Evolutionary conservation across 1,284 basidiomycete species (phyloP), one percentile per base, ranked within the genome.

Genomic region (Ceratobasidium sp.): DNA sequence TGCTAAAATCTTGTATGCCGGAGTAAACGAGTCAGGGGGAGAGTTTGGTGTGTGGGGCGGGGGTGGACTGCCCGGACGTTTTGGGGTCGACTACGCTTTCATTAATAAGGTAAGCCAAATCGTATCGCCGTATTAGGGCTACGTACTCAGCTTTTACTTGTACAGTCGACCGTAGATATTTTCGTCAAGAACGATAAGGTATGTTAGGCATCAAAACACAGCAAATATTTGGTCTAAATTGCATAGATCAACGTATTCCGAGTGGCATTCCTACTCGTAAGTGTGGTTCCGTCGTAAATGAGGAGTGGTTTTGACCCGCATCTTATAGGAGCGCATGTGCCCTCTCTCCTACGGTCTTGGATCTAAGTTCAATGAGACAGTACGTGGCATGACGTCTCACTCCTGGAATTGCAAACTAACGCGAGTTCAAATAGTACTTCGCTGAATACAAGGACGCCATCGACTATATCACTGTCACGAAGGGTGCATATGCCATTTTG

Each of bases 21-120:
- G 76, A 31, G 76, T 77, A 2, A 77, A 77, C 48, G 76, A 77
- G 76, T 75, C 76, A 50, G 76, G 76, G 1, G 76, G 77, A 53
- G 77, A 77, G 60, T 71, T 77, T 57, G 75, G 76, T 29, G 63
- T 57, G 2, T 75, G 54, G 36, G 63, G 65, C 33, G 27, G 33
- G 22, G 64, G 47, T 59, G 62, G 64, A 22, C 71, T 51, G 22
- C 31, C 71, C 41, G 76, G 76, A 2, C 80, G 81, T 0, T 86
- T 87, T 74, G 83, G 83, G 17, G 81, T 84, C 24, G 83, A 86
- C 78, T 87, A 83, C 77, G 84, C 83, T 1, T 86, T 86, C 80
- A 86, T 86, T 76, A 86, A 86, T 79, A 83, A 85, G 80, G 85
- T 84, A 73, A 19, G 33, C 1, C 22, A 31, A 15, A 67, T 17